Evolutionary conservation across 306 rosid genomes (phyloP), one percentile per base, ranked within the genome.

Genomic region (Quercus ilex): DNA sequence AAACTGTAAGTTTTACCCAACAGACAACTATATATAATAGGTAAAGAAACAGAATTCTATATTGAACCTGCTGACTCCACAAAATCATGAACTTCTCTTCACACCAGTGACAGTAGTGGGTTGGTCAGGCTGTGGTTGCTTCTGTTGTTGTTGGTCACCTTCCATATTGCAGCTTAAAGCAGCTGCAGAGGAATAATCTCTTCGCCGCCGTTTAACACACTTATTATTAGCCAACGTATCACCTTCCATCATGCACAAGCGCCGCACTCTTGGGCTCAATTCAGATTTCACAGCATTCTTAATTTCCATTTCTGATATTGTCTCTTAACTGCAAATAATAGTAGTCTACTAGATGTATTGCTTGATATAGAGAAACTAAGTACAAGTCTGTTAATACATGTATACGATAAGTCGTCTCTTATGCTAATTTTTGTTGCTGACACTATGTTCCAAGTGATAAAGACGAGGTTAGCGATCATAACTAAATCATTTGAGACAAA

Each of bases 121-220:
- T 55, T 76, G 86, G 55, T 55, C 85, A 63, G 82, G 51, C 71
- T 64, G 81, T 56, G 81, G 73, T 81, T 55, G 73, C 79, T 77
- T 53, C 35, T 82, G 75, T 26, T 8, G 75, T 26, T 8, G 20
- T 17, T 57, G 77, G 23, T 75, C 84, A 53, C 71, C 81, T 20
- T 76, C 87, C 62, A 55, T 88, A 65, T 18, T 84, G 46, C 75
- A 75, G 49, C 73, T 81, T 58, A 82, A 14, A 58, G 74, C 30
- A 2, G 62, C 74, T 28, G 31, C 18, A 35, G 87, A 26, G 0
- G 87, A 76, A 81, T 12, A 13, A 49, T 80, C 79, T 71, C 93
- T 90, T 68, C 86, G 78, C 80, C 90, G 74, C 76, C 95, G 81
- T 83, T 89, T 91, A 25, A 78, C 79, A 46, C 87, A 60, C 81